phyloP scores from a whole-genome alignment of 257 asterid species.

The Cruciata laevipes region DNA sequence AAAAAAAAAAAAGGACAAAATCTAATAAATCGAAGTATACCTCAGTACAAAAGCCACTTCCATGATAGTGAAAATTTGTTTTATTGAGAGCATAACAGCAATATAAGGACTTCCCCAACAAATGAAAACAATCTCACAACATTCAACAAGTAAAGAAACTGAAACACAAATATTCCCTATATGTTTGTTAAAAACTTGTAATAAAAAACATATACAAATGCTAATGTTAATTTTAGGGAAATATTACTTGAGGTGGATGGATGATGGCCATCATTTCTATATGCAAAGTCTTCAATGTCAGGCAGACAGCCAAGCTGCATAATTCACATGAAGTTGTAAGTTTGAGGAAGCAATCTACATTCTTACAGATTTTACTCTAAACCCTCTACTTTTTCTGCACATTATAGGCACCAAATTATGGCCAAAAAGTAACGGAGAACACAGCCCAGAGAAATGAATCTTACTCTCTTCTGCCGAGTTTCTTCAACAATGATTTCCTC shows the following conservation, averaged over 20 bases:
- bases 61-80: background rate
- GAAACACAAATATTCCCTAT: background rate
- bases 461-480: slow-evolving; percentile 38
- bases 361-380: background rate
- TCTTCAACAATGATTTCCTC: slow-evolving; percentile 32
- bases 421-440: background rate
- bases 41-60: background rate
- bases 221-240: background rate
- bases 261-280: slow-evolving; percentile 31
- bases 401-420: background rate
- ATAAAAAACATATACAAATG: background rate
- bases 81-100: background rate
- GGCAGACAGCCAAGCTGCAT: slow-evolving; percentile 56
- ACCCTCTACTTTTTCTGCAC: background rate
- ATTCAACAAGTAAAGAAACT: background rate
- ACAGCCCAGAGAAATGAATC: background rate
- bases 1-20: background rate
- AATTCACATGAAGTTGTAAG: slow-evolving; percentile 9
- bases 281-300: slow-evolving; percentile 86
- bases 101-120: background rate
- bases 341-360: background rate
- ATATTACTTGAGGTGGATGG: slow-evolving; percentile 41
- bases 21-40: background rate
- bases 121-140: background rate
- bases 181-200: background rate